Evolutionary conservation across 148 eudicot species (phyloP), one percentile per base, ranked within the genome.

Genomic region (Camellia granthamiana): DNA sequence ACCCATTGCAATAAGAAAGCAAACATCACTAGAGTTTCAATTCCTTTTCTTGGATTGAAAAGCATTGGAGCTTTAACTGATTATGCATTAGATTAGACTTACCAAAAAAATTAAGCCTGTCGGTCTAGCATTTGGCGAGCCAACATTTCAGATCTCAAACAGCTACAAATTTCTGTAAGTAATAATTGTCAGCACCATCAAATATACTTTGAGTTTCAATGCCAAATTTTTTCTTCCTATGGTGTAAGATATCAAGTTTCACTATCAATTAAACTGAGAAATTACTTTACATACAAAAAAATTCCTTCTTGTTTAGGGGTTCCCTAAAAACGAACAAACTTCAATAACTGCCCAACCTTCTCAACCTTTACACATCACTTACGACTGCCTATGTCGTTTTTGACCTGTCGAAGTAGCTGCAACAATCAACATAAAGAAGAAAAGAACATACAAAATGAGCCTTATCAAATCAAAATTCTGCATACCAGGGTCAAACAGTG

Each of bases 391-490:
- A 61, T 46, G n/a, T 51, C 62, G 49, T 23, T 68, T 18, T 43
- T 38, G 47, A 52, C 38, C 13, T 15, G 63, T 42, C 56, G 13
- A 78, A 72, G 77, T 62, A 77, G 73, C 84, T 77, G 76, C 84
- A 72, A 74, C 77, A 78, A 82, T 77, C 19, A 42, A 69, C 46
- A 82, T 51, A 82, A 68, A 68, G 15, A 60, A 69, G 75, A 16
- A 23, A 77, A 66, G 60, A 30, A 65, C 72, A 68, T 38, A 47
- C 55, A 71, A 44, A 49, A 51, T n/a, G 16, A n/a, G 73, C 64
- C 18, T 80, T 44, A 23, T 9, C 41, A 14, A 73, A 62, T 16
- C 19, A 41, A 38, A 63, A 67, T 61, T 65, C 10, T 63, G 6
- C 42, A 15, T 13, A 15, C 47, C 2, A 8, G 58, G 59, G 41